These are phyloP conservation scores for Teunomyces aglyptinius DNA, from an alignment of 805 yeast genomes.

Conservation along the genomic window DNA sequence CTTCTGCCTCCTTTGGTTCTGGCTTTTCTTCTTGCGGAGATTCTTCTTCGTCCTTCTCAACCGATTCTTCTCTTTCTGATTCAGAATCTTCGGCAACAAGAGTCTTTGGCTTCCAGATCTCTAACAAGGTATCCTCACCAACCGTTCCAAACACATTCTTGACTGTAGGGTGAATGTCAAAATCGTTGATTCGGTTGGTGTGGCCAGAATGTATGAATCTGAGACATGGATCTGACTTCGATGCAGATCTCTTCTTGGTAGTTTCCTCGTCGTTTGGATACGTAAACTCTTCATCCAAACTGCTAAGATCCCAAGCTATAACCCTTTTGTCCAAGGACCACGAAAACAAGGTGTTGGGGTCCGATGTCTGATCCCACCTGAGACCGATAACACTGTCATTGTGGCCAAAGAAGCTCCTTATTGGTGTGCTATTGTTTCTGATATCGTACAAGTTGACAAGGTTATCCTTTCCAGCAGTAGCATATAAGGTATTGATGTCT, in stretches of 20 bases:
- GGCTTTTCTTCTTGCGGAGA: slow-evolving; percentile 5
- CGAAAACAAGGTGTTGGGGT: slow-evolving; percentile 54
- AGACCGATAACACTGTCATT: slow-evolving; percentile 38
- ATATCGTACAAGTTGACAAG: slow-evolving; percentile 74
- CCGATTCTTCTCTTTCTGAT: slow-evolving; percentile 26
- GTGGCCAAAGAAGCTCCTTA: slow-evolving; percentile 71
- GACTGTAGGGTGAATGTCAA: slow-evolving; percentile 63
- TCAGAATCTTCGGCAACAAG: slow-evolving; percentile 37
- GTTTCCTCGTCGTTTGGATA: slow-evolving; percentile 41
- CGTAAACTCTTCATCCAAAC: slow-evolving; percentile 52
- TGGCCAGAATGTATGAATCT: slow-evolving; percentile 86
- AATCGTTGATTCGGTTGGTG: slow-evolving; percentile 63
- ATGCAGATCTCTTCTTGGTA: slow-evolving; percentile 52
- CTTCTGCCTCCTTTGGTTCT: neutral
- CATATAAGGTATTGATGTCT: slow-evolving; percentile 50
- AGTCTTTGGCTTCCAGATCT: slow-evolving; percentile 71
- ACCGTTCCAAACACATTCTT: slow-evolving; percentile 61
- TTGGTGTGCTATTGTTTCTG: slow-evolving; percentile 56
- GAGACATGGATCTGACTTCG: slow-evolving; percentile 64
- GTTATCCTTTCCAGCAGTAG: slow-evolving; percentile 78
- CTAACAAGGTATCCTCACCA: slow-evolving; percentile 73
- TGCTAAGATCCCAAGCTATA: slow-evolving; percentile 69
- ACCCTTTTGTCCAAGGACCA: slow-evolving; percentile 67
- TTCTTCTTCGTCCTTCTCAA: slow-evolving; percentile 6
- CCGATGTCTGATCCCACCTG: slow-evolving; percentile 48